Percentiles rank a stretch among this genome's conserved stretches.
Conservation (phyloP, 2,329 filamentous ascomycete species). For the Fusarium euwallaceae region DNA sequence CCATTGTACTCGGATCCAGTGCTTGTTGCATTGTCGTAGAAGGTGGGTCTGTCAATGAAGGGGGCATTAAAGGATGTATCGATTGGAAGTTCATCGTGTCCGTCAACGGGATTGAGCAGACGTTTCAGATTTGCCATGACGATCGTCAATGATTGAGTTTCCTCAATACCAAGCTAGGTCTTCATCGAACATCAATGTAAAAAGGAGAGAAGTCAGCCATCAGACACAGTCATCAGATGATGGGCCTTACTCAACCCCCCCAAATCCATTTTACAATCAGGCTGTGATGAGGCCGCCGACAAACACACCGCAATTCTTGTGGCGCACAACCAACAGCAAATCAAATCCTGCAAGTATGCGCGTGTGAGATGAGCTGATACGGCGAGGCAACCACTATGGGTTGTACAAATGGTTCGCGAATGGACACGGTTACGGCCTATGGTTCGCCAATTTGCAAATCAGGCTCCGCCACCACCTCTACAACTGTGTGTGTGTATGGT, state of each 20-base stretch:
- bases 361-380: not conserved
- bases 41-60: not conserved
- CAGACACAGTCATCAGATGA: not conserved
- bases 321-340: not conserved
- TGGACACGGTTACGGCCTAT: not conserved
- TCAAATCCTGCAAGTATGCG: not conserved
- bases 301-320: not conserved
- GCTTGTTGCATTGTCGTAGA: not conserved
- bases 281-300: conserved; percentile 3
- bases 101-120: not conserved
- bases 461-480: not conserved
- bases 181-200: not conserved
- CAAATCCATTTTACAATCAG: not conserved
- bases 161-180: not conserved
- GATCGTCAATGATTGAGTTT: not conserved
- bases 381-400: conserved; percentile 1
- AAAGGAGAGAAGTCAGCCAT: not conserved
- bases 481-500: not conserved
- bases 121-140: not conserved
- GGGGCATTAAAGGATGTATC: not conserved
- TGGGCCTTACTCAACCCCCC: not conserved
- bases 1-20: not conserved
- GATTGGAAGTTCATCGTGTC: not conserved
- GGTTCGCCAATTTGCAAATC: not conserved
- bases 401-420: not conserved